These are phyloP conservation scores for Lagenidium sp. DNA, from an alignment of 352 stramenopile species.

Conservation along the genomic window DNA sequence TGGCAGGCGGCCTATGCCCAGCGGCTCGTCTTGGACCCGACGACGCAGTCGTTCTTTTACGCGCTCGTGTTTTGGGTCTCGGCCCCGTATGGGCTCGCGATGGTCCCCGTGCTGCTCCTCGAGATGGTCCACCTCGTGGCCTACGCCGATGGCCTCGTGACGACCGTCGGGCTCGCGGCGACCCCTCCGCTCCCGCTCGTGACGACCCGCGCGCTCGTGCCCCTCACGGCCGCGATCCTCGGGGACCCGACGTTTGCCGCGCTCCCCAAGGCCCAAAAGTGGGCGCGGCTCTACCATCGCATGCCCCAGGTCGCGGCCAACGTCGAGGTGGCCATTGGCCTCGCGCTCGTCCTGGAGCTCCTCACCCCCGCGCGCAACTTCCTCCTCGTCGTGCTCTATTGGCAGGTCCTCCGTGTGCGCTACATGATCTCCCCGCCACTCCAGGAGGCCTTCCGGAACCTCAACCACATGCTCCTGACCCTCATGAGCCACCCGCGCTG, in stretches of 20 bases:
- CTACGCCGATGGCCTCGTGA: constrained; percentile 50
- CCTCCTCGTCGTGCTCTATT: constrained; percentile 81
- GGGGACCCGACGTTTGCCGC: constrained; percentile 46
- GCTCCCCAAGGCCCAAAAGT: constrained; percentile 55
- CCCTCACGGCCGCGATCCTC: constrained; percentile 46
- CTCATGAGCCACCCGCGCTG: constrained; percentile 62
- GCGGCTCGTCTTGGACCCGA: constrained; percentile 70
- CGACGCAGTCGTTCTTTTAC: constrained; percentile 79
- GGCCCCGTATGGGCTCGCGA: constrained; percentile 55
- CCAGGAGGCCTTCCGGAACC: constrained; percentile 65
- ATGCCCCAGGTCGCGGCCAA: constrained; percentile 70
- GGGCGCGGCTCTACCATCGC: constrained; percentile 73
- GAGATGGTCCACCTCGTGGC: constrained; percentile 73
- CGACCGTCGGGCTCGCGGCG: constrained; percentile 36
- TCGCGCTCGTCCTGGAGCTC: constrained; percentile 76
- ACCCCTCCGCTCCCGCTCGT: constrained; percentile 31
- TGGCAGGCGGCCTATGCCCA: constrained; percentile 73
- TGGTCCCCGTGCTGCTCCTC: constrained; percentile 70
- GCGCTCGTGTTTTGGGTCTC: constrained; percentile 83
- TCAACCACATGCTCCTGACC: constrained; percentile 54
- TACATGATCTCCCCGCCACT: constrained; percentile 89
- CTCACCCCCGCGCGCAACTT: constrained; percentile 81
- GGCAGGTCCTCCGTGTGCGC: constrained; percentile 84
- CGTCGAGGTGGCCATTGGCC: constrained; percentile 75
- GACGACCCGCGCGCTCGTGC: constrained; percentile 39